These are phyloP conservation scores for Butyriboletus appendiculatus DNA, from an alignment of 1,284 basidiomycete genomes.

Conservation along the genomic window DNA sequence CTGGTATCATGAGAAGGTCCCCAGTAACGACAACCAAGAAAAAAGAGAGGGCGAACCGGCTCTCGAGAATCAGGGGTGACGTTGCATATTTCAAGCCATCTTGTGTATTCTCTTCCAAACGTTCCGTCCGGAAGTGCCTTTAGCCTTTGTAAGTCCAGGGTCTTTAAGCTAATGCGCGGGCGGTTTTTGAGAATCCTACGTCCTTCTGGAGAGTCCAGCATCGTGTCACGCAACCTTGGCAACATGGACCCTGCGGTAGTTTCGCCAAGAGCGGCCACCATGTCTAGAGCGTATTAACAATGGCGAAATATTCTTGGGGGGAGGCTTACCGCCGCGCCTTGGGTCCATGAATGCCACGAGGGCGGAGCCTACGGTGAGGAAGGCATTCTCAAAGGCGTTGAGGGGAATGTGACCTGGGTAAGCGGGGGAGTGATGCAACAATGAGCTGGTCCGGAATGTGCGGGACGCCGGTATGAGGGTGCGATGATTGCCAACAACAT, in stretches of 20 bases:
- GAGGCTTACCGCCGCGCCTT: slow-evolving; percentile 74
- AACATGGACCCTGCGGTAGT: slow-evolving; percentile 85
- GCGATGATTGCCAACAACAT: neutral
- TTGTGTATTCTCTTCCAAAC: slow-evolving; percentile 86
- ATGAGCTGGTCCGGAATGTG: slow-evolving; percentile 10
- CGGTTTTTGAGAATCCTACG: slow-evolving; percentile 81
- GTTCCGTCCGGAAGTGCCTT: slow-evolving; percentile 74
- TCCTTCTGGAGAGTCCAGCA: slow-evolving; percentile 82
- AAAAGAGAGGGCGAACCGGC: slow-evolving; percentile 56
- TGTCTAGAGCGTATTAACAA: slow-evolving; percentile 54
- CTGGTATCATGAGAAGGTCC: slow-evolving; percentile 5
- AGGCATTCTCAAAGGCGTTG: slow-evolving; percentile 77
- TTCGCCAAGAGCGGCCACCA: slow-evolving; percentile 92
- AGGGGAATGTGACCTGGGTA: slow-evolving; percentile 85
- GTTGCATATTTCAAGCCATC: slow-evolving; percentile 88
- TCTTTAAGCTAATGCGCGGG: slow-evolving; percentile 79
- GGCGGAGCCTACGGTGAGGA: slow-evolving; percentile 87
- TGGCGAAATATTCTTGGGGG: neutral
- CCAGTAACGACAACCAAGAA: neutral
- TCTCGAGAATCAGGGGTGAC: slow-evolving; percentile 96
- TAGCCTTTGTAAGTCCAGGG: slow-evolving; percentile 74
- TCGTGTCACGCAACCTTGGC: slow-evolving; percentile 75
- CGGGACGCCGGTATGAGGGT: slow-evolving; percentile 1
- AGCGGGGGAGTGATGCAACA: slow-evolving; percentile 37
- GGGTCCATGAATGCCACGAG: slow-evolving; percentile 85